Conservation (phyloP, 495 filamentous ascomycete species). For the Penicillium odoratum region DNA sequence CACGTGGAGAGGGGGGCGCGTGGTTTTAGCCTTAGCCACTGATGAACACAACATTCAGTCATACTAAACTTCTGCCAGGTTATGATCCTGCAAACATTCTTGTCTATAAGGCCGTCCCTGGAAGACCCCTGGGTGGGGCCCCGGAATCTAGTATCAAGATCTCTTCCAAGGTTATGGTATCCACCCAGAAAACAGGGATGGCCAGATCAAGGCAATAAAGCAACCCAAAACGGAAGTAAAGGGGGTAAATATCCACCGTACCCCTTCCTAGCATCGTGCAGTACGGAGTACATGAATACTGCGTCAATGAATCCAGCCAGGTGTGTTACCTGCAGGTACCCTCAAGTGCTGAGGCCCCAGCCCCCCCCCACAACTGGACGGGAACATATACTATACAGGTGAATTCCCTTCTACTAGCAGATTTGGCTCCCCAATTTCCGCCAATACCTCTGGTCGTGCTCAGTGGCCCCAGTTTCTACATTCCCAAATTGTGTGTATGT, state of each 20-base stretch:
- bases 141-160: not conserved
- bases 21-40: not conserved
- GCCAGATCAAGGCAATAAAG: not conserved
- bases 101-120: not conserved
- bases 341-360: not conserved
- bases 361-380: not conserved
- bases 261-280: not conserved
- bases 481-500: no score
- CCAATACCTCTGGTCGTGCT: no score
- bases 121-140: not conserved
- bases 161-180: not conserved
- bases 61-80: not conserved
- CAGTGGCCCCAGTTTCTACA: no score
- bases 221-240: not conserved
- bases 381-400: not conserved
- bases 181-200: conserved; percentile 8
- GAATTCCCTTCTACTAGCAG: no score
- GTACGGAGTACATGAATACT: not conserved
- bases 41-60: not conserved
- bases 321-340: conserved; percentile 23
- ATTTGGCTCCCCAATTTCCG: no score
- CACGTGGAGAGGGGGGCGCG: conserved; percentile 5
- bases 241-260: conserved; percentile 1
- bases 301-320: not conserved
- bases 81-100: not conserved